Percentiles rank a stretch among this genome's conserved stretches.
Conservation (phyloP, 1,284 basidiomycete genomes). For the Trametes sp. region DNA sequence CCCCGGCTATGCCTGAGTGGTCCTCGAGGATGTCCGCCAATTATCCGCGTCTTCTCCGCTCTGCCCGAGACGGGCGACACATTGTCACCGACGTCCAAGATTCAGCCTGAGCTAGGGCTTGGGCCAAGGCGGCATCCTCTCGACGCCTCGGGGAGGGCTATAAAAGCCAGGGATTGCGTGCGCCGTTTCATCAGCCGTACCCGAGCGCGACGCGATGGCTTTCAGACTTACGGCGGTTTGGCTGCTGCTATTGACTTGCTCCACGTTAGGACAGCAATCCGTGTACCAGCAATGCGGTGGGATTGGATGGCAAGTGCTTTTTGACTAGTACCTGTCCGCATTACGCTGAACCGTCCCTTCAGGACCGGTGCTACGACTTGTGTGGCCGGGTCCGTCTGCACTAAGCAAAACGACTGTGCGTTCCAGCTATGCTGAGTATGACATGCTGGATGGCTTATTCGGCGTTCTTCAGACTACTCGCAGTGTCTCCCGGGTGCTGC, state of each 20-base stretch:
- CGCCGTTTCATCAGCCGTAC: not conserved
- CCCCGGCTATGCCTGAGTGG: slow-evolving; percentile 9
- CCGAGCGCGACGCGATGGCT: slow-evolving; percentile 27
- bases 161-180: slow-evolving; percentile 9
- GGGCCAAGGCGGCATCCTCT: not conserved
- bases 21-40: slow-evolving; percentile 29
- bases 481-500: slow-evolving; percentile 53
- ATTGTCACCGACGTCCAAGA: slow-evolving; percentile 9
- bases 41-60: slow-evolving; percentile 39
- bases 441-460: not conserved
- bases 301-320: slow-evolving; percentile 51
- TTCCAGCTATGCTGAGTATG: not conserved
- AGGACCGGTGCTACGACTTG: slow-evolving; percentile 57
- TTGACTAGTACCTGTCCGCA: too few relatives aligned
- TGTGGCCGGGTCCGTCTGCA: slow-evolving; percentile 50
- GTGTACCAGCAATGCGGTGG: slow-evolving; percentile 58
- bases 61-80: slow-evolving; percentile 3
- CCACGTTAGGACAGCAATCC: slow-evolving; percentile 37
- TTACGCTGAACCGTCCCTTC: not conserved
- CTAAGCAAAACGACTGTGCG: slow-evolving; percentile 51
- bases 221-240: slow-evolving; percentile 22
- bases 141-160: slow-evolving; percentile 2
- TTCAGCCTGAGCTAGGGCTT: not conserved
- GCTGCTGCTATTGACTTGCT: slow-evolving; percentile 24
- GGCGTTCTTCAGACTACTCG: slow-evolving; percentile 48